Conservation (phyloP, 371 early-diverging fungal species). For the Dichotomocladium elegans region DNA sequence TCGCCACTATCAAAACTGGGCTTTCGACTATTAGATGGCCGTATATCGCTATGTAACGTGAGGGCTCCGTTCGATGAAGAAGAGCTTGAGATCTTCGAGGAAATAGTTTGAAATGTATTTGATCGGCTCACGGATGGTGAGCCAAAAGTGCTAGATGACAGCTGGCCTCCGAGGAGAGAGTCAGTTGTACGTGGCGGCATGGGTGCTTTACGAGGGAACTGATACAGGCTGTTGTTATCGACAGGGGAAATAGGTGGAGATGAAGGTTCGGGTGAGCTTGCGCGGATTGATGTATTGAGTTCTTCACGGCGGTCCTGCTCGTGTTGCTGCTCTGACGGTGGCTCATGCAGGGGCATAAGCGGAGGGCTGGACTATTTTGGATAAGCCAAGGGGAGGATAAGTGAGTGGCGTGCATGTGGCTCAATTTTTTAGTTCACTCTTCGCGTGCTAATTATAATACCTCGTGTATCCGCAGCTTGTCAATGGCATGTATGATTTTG, state of each 20-base stretch:
- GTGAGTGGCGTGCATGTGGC: too few relatives aligned
- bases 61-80: conserved; percentile 6
- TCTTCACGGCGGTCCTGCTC: too few relatives aligned
- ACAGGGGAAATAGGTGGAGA: conserved; percentile 13
- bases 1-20: neutral
- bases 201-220: conserved; percentile 45
- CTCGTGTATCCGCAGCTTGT: conserved; percentile 12
- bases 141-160: conserved; percentile 24
- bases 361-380: neutral
- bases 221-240: conserved; percentile 23
- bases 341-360: neutral
- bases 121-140: conserved; percentile 35
- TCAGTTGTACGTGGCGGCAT: conserved; percentile 23
- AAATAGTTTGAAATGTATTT: conserved; percentile 43
- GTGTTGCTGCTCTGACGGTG: neutral
- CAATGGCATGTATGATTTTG: conserved; percentile 63
- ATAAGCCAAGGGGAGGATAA: too few relatives aligned
- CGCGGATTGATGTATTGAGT: neutral
- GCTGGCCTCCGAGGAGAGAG: conserved; percentile 11
- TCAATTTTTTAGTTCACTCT: too few relatives aligned
- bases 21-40: neutral
- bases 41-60: too few relatives aligned
- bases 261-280: neutral
- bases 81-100: conserved; percentile 22
- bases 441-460: too few relatives aligned